Percentiles rank a stretch among this genome's conserved stretches.
Conservation (phyloP, 2,329 filamentous ascomycete genomes). For the Aspergillus niger region DNA sequence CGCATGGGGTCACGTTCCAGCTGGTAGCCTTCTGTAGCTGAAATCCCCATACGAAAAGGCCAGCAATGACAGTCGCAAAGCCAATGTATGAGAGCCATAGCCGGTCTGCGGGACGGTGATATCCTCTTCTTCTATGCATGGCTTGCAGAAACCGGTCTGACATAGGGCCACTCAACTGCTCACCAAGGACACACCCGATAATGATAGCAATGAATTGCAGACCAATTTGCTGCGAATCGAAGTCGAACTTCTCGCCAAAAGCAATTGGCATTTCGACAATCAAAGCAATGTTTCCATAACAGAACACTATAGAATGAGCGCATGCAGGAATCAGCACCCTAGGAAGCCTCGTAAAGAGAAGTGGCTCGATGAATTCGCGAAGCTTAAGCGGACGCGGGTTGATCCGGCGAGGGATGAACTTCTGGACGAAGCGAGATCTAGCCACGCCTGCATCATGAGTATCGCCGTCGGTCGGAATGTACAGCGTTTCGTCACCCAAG, state of each 20-base stretch:
- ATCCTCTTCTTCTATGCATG: slow-evolving; percentile 23
- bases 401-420: slow-evolving; percentile 48
- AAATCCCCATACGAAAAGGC: slow-evolving; percentile 58
- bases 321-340: slow-evolving; percentile 53
- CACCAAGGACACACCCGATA: slow-evolving; percentile 59
- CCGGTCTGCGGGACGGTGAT: slow-evolving; percentile 52
- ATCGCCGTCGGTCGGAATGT: slow-evolving; percentile 45
- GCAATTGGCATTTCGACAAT: slow-evolving; percentile 62
- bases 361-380: slow-evolving; percentile 54
- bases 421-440: slow-evolving; percentile 31
- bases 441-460: slow-evolving; percentile 34
- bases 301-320: slow-evolving; percentile 59
- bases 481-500: slow-evolving; percentile 56
- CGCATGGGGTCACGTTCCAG: slow-evolving; percentile 60
- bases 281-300: slow-evolving; percentile 55
- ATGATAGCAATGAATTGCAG: slow-evolving; percentile 61
- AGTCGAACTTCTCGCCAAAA: slow-evolving; percentile 56
- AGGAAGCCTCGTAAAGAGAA: slow-evolving; percentile 46
- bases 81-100: slow-evolving; percentile 61
- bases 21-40: slow-evolving; percentile 49
- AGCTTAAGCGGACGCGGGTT: slow-evolving; percentile 48
- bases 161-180: slow-evolving; percentile 58
- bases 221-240: slow-evolving; percentile 60
- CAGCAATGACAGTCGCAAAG: slow-evolving; percentile 53
- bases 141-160: slow-evolving; percentile 56